These are phyloP conservation scores for Rhododendron ferrugineum DNA, from an alignment of 148 eudicot species.

Conservation along the genomic window DNA sequence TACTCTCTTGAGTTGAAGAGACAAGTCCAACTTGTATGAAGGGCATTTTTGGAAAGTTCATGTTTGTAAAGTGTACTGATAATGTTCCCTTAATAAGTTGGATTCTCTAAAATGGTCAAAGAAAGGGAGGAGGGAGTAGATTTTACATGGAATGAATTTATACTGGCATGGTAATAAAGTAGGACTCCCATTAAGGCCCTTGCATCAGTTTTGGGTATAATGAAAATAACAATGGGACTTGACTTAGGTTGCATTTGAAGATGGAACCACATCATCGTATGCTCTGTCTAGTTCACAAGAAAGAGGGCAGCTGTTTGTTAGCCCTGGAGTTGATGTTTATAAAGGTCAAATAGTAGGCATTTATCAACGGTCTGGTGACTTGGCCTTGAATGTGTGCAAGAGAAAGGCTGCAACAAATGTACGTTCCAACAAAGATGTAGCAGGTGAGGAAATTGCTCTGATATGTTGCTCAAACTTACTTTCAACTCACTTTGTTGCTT, in stretches of 20 bases:
- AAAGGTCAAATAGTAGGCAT: slow-evolving; percentile 97
- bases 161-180: neutral
- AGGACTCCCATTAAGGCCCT: neutral
- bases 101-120: neutral
- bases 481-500: neutral
- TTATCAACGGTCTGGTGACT: slow-evolving; percentile 90
- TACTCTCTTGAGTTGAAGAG: neutral
- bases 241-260: slow-evolving; percentile 87
- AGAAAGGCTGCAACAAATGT: slow-evolving; percentile 95
- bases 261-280: slow-evolving; percentile 78
- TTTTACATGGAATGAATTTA: neutral
- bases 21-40: neutral
- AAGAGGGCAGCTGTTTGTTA: slow-evolving; percentile 80
- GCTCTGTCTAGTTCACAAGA: slow-evolving; percentile 92
- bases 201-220: neutral
- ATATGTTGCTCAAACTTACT: slow-evolving; percentile 1
- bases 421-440: slow-evolving; percentile 83
- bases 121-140: neutral
- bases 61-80: neutral
- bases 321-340: slow-evolving; percentile 79
- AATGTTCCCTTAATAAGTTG: neutral
- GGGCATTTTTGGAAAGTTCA: neutral
- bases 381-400: slow-evolving; percentile 88
- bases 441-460: slow-evolving; percentile 46
- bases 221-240: neutral